Conservation (phyloP, 2,329 filamentous ascomycete species). For the Trichoderma endophyticum region DNA sequence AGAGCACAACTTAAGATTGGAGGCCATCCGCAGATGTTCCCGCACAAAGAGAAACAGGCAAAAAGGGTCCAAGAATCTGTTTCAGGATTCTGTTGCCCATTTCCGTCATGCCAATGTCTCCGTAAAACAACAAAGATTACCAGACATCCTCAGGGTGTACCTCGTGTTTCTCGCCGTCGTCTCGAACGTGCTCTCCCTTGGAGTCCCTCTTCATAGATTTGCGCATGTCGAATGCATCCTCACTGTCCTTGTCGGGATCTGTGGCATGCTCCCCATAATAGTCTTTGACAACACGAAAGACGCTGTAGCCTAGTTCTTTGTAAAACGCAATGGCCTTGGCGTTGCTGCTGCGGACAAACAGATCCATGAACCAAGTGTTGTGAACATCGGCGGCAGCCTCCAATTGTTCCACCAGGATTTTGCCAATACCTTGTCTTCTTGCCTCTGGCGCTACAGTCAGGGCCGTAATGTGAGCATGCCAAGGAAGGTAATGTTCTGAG, state of each 20-base stretch:
- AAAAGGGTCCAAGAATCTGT: not conserved
- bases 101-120: too few relatives aligned
- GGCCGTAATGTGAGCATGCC: conserved; percentile 97
- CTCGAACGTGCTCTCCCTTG: conserved; percentile 70
- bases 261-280: conserved; percentile 88
- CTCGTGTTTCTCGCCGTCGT: conserved; percentile 73
- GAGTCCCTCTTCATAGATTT: conserved; percentile 83
- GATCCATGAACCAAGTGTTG: conserved; percentile 89
- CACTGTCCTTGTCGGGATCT: conserved; percentile 59
- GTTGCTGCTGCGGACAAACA: conserved; percentile 91
- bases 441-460: conserved; percentile 87
- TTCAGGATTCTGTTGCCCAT: not conserved
- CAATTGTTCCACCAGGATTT: conserved; percentile 74
- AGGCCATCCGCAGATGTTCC: not conserved
- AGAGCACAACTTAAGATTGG: not conserved
- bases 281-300: conserved; percentile 82
- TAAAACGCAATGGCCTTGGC: conserved; percentile 85
- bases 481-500: conserved; percentile 93
- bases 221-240: conserved; percentile 97
- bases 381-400: conserved; percentile 79
- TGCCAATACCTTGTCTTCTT: conserved; percentile 81
- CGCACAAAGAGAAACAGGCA: not conserved
- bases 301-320: conserved; percentile 84
- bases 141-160: conserved; percentile 86
- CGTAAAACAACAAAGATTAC: conserved; percentile 37